Conservation (phyloP, 352 stramenopile genomes). For the Thalassiosira sp. region DNA sequence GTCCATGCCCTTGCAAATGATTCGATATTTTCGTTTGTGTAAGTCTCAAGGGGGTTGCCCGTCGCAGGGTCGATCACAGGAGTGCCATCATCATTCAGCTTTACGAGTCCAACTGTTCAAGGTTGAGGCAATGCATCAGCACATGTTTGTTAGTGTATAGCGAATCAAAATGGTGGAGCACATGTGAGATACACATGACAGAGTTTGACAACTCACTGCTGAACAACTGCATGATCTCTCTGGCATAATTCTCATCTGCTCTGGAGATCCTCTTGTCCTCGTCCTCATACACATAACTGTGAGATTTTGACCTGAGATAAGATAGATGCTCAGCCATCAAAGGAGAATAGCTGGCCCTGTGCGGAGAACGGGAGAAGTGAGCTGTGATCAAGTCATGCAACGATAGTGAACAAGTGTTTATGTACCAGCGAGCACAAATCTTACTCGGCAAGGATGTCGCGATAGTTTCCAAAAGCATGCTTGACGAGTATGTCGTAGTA, state of each 20-base stretch:
- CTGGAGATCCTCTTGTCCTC: constrained; percentile 42
- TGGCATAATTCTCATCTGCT: constrained; percentile 80
- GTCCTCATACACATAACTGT: constrained; percentile 51
- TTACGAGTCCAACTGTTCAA: constrained; percentile 58
- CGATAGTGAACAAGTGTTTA: no score
- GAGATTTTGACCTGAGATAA: constrained; percentile 61
- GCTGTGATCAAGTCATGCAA: no score
- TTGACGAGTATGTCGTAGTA: constrained; percentile 82
- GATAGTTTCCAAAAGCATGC: constrained; percentile 78
- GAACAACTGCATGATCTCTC: constrained; percentile 77
- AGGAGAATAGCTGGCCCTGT: constrained; percentile 37
- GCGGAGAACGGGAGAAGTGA: background rate
- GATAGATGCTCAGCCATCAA: constrained; percentile 73
- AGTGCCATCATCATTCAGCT: constrained; percentile 77
- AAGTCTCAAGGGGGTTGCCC: constrained; percentile 49
- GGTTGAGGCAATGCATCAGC: background rate
- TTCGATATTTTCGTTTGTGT: constrained; percentile 69
- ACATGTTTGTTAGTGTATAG: background rate
- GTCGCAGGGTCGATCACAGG: constrained; percentile 29
- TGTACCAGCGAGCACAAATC: constrained; percentile 2
- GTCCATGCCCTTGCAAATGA: constrained; percentile 66
- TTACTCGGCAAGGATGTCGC: constrained; percentile 64
- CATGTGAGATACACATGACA: no score
- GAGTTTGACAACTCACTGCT: constrained; percentile 27
- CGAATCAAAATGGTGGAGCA: no score